Conservation (phyloP, 2,329 filamentous ascomycete genomes). For the Seiridium cupressi region DNA sequence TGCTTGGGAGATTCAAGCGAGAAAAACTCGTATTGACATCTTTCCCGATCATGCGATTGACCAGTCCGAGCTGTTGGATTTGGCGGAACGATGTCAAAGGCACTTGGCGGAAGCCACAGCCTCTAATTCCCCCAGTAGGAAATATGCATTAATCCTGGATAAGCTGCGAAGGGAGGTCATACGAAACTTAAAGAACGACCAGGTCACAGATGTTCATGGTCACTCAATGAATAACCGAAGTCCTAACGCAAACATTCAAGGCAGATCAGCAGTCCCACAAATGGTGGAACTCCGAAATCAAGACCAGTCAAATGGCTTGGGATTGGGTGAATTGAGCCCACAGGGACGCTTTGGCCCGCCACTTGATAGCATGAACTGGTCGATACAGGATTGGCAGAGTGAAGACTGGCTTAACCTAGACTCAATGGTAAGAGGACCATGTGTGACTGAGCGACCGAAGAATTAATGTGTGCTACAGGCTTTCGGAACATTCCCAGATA, state of each 20-base stretch:
- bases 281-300: no score
- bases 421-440: constrained; percentile 1
- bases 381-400: constrained; percentile 4
- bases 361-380: not conserved
- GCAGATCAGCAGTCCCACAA: not conserved
- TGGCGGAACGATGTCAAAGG: constrained; percentile 44
- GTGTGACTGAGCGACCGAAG: no score
- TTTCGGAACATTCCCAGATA: not conserved
- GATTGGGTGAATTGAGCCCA: not conserved
- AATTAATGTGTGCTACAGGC: not conserved
- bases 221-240: not conserved
- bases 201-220: not conserved
- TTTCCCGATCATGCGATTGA: not conserved
- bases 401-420: constrained; percentile 1
- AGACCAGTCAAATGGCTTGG: not conserved
- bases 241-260: not conserved
- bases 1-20: constrained; percentile 43
- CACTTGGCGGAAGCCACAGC: constrained; percentile 38
- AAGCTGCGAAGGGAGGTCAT: constrained; percentile 36
- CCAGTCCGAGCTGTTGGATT: constrained; percentile 29
- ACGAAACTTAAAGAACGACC: not conserved
- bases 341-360: not conserved
- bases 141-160: constrained; percentile 52
- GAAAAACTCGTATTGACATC: not conserved
- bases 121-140: constrained; percentile 39